A percentile compares a stretch with the other conserved stretches of the same genome.
Conservation (phyloP, 2,329 filamentous ascomycete genomes). For the Xylariaceae sp. region DNA sequence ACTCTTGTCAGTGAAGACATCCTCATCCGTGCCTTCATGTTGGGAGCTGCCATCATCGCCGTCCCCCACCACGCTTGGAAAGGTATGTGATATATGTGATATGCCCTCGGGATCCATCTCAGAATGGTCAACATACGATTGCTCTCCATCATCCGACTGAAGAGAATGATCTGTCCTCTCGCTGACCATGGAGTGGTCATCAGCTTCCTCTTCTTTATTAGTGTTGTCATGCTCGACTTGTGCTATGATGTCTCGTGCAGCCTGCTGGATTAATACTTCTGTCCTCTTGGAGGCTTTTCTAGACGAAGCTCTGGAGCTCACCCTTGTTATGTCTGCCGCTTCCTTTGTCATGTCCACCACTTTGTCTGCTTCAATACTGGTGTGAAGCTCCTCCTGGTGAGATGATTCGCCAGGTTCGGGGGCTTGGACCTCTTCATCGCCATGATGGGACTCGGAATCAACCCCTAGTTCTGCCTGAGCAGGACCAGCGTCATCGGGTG, state of each 20-base stretch:
- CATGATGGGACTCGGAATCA: not conserved
- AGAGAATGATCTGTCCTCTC: constrained; percentile 41
- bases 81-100: constrained; percentile 26
- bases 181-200: constrained; percentile 43
- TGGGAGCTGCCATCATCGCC: constrained; percentile 57
- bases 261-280: constrained; percentile 60
- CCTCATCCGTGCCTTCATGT: constrained; percentile 57
- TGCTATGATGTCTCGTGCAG: constrained; percentile 57
- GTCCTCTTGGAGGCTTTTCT: constrained; percentile 49
- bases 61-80: constrained; percentile 37
- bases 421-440: not conserved
- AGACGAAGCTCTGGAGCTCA: constrained; percentile 26
- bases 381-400: constrained; percentile 23
- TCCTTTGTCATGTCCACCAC: constrained; percentile 15
- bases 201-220: constrained; percentile 30
- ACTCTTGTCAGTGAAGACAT: constrained; percentile 66
- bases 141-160: constrained; percentile 36
- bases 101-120: constrained; percentile 28
- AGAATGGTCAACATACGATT: constrained; percentile 39
- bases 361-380: constrained; percentile 36
- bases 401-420: no score
- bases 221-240: constrained; percentile 50
- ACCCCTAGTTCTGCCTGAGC: not conserved
- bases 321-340: constrained; percentile 4
- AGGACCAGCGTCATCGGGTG: not conserved